phyloP scores from a whole-genome alignment of 225 moss, liverwort and hornwort genomes.

The Climacium dendroides region DNA sequence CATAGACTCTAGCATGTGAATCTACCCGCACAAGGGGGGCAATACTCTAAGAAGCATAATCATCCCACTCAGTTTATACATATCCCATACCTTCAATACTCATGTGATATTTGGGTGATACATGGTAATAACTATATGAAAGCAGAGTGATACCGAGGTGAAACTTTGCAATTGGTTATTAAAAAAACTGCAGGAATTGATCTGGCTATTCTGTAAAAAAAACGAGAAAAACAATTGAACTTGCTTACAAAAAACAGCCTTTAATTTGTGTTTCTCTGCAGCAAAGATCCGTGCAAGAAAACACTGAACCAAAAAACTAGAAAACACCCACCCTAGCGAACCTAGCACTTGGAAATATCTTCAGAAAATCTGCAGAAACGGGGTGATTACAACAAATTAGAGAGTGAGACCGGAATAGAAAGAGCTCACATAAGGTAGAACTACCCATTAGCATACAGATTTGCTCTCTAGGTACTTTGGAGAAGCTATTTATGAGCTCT shows the following conservation, averaged over 20 bases:
- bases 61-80: background rate
- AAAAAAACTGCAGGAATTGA: background rate
- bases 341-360: background rate
- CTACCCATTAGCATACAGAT: no score
- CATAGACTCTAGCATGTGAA: background rate
- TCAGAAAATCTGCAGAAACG: background rate
- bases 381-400: background rate
- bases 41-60: background rate
- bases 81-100: background rate
- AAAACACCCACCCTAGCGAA: constrained; percentile 22
- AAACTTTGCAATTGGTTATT: background rate
- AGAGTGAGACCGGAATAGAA: background rate
- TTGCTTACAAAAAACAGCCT: background rate
- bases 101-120: background rate
- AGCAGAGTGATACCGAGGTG: background rate
- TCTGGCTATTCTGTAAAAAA: background rate
- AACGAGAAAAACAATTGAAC: no score
- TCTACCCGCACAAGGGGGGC: rapidly evolving
- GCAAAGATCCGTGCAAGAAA: background rate
- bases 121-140: background rate
- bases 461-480: no score
- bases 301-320: background rate
- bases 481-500: no score
- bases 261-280: background rate
- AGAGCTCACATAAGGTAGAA: no score